Percentiles rank a stretch among this genome's conserved stretches.
phyloP scores from a whole-genome alignment of 2,329 filamentous ascomycete genomes.

The Calonectria leucothoes region DNA sequence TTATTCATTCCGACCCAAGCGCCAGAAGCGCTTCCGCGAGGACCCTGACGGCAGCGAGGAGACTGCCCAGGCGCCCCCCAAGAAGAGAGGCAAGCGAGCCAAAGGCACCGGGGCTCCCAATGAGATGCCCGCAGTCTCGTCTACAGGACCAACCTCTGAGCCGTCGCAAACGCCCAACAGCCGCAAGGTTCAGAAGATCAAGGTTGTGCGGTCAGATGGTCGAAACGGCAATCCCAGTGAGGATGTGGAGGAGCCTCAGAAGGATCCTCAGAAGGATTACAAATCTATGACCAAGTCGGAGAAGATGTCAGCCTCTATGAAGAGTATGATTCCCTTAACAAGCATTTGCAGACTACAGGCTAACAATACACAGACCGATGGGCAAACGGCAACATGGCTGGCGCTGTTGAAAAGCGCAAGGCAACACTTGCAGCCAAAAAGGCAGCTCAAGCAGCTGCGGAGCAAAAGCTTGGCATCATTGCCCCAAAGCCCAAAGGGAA shows the following conservation, averaged over 20 bases:
- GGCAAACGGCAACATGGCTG: conserved; percentile 70
- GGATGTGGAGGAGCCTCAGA: conserved; percentile 55
- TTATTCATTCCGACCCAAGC: conserved; percentile 66
- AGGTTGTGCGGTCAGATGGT: conserved; percentile 48
- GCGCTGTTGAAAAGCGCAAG: conserved; percentile 70
- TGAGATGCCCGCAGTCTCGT: conserved; percentile 28
- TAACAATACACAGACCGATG: conserved; percentile 61
- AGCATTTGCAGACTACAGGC: conserved; percentile 25
- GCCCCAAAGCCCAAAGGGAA: conserved; percentile 54
- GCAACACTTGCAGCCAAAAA: conserved; percentile 71
- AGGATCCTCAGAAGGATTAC: conserved; percentile 64
- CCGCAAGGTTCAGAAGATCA: conserved; percentile 53
- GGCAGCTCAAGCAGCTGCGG: conserved; percentile 57
- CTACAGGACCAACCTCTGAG: conserved; percentile 36
- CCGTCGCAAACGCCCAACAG: conserved; percentile 29
- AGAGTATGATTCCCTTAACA: conserved; percentile 57
- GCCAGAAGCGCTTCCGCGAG: conserved; percentile 65
- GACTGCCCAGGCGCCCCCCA: conserved; percentile 49
- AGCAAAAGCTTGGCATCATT: conserved; percentile 49
- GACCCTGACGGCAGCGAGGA: conserved; percentile 57
- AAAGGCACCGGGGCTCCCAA: conserved; percentile 22
- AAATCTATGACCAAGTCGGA: conserved; percentile 72
- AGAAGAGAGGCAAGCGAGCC: conserved; percentile 51
- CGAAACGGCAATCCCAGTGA: conserved; percentile 44
- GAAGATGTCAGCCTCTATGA: conserved; percentile 75